Evolutionary conservation across 371 early-diverging fungal genomes (phyloP).

Genomic region (Actinomortierella wolfii): DNA sequence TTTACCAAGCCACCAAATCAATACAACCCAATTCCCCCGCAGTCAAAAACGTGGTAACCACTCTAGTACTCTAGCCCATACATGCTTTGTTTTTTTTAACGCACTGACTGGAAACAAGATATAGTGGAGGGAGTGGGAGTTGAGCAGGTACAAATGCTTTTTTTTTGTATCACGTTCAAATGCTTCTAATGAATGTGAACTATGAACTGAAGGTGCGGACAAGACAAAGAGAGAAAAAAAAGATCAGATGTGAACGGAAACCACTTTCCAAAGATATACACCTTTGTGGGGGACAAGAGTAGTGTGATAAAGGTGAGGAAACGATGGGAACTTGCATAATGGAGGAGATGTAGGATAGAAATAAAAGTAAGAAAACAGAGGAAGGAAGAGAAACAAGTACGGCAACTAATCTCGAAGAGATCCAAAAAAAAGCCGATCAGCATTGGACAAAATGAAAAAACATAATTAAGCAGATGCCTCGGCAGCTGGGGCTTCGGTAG

Average conservation of each 20-base stretch:
- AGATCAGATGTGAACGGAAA: neutral
- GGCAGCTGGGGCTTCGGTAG: conserved; percentile 8
- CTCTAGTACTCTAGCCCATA: too few species aligned
- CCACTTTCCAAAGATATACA: too few species aligned
- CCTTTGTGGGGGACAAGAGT: neutral
- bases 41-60: too few species aligned
- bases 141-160: too few species aligned
- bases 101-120: too few species aligned
- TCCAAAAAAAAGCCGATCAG: neutral
- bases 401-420: neutral
- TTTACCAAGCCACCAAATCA: neutral
- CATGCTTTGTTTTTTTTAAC: too few species aligned
- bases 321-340: neutral
- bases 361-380: conserved; percentile 1
- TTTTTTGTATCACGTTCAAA: neutral
- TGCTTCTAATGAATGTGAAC: neutral
- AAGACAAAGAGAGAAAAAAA: neutral
- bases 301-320: neutral
- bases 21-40: neutral
- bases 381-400: neutral
- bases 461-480: conserved; percentile 18
- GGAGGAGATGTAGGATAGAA: neutral
- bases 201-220: neutral
- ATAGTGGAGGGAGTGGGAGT: too few species aligned
- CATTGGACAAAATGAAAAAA: conserved; percentile 5